These are phyloP conservation scores for Urochloa ruziziensis DNA, from an alignment of 176 grass and related monocot genomes.

Conservation along the genomic window DNA sequence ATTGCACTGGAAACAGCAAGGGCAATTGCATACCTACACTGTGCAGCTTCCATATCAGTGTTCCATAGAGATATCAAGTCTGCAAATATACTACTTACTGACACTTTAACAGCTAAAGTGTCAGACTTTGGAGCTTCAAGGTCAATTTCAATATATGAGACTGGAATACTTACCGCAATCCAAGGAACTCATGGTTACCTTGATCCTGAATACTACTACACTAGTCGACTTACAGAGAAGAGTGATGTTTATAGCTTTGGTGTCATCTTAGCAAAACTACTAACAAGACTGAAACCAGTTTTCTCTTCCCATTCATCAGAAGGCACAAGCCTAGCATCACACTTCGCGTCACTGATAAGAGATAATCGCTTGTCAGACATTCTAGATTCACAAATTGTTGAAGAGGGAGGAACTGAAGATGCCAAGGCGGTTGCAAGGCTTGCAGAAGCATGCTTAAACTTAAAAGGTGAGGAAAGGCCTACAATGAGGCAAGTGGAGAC, in stretches of 20 bases:
- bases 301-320: conserved; percentile 17
- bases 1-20: too few relatives aligned
- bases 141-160: conserved; percentile 35
- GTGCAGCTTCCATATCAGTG: conserved; percentile 38
- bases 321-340: neutral
- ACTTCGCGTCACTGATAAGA: conserved; percentile 16
- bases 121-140: conserved; percentile 51
- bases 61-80: conserved; percentile 59
- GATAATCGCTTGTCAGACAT: conserved; percentile 28
- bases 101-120: conserved; percentile 30
- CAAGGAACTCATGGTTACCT: conserved; percentile 49
- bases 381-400: conserved; percentile 34
- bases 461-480: conserved; percentile 2
- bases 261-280: conserved; percentile 40
- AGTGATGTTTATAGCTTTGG: conserved; percentile 44
- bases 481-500: neutral
- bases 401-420: conserved; percentile 13
- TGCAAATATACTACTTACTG: conserved; percentile 47
- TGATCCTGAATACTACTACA: conserved; percentile 48
- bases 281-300: conserved; percentile 23
- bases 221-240: conserved; percentile 35
- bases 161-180: conserved; percentile 19
- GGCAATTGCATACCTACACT: neutral
- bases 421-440: conserved; percentile 11
- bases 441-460: neutral